Evolutionary conservation across 768 basidiomycete species (phyloP), one percentile per base, ranked within the genome.

Genomic region (Tulasnella sp.): DNA sequence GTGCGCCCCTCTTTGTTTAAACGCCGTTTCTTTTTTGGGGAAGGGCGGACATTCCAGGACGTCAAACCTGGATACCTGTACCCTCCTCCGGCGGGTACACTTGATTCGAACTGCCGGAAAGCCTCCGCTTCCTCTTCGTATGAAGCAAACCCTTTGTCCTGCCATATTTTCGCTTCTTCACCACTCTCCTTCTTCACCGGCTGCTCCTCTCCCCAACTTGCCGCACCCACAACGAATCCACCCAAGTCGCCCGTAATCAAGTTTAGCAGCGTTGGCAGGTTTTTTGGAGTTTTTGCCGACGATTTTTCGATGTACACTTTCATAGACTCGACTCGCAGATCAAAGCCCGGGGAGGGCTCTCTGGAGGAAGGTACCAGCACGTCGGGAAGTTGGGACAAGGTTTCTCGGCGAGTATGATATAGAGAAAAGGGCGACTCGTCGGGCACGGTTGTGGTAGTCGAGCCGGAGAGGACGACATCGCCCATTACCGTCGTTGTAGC

Each of bases 71-170:
- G 26, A 3, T 59, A 29, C 26, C 19, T 14, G 52, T 32, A 11
- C 11, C 19, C 52, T 29, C 52, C 19, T 59, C 52, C 52, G 22
- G 52, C 26, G 26, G 26, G 6, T 22, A 59, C 14, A 14, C 7
- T 59, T 22, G 52, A 22, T 29, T 59, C 39, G 41, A 67, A 67
- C 67, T 41, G 39, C 32, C 32, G 35, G 29, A 35, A 39, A 22
- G 67, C 67, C 42, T 67, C 67, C 16, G 42, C 29, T 67, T 67
- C 67, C 67, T 67, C 67, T 7, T 66, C 64, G 35, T 36, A 36
- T 66, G 64, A 14, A 37, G 64, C 64, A 41, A 66, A 66, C 3
- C 40, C 26, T 9, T n/a, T 2, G 22, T 67, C 32, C 22, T 17
- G 66, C 35, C n/a, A 17, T 22, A 5, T 32, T 44, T 67, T n/a